Conservation (phyloP, 352 stramenopile genomes). For the Globisporangium alternatum region DNA sequence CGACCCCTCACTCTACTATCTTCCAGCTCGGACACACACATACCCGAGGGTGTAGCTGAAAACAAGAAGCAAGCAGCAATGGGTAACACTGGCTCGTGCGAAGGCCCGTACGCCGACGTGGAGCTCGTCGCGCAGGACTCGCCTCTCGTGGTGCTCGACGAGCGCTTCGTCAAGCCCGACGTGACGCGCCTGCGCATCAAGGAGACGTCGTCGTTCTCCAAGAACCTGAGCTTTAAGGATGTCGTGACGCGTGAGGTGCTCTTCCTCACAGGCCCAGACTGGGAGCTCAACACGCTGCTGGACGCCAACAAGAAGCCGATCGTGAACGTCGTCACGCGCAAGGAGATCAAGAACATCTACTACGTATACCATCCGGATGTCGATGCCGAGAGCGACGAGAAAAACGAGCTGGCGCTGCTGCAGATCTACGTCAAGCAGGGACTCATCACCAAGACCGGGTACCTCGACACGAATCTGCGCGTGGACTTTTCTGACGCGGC, state of each 20-base stretch:
- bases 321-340: slow-evolving; percentile 2
- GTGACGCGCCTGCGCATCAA: background rate
- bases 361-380: slow-evolving; percentile 10
- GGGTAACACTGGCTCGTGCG: background rate
- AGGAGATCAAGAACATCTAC: slow-evolving; percentile 9
- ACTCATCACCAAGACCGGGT: background rate
- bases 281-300: slow-evolving; percentile 6
- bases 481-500: slow-evolving; percentile 11
- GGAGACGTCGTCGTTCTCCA: slow-evolving; percentile 7
- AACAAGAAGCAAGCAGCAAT: background rate
- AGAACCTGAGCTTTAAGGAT: slow-evolving; percentile 9
- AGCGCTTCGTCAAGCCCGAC: background rate
- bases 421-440: slow-evolving; percentile 15
- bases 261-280: slow-evolving; percentile 2
- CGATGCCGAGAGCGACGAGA: background rate
- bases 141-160: background rate
- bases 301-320: background rate
- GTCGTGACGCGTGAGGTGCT: background rate
- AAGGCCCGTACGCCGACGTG: background rate
- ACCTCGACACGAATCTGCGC: slow-evolving; percentile 11
- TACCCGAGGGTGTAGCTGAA: background rate
- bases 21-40: background rate
- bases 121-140: background rate
- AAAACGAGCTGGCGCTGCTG: background rate
- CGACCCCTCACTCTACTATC: background rate